These are phyloP conservation scores for Neurospora sp. DNA, from an alignment of 495 filamentous ascomycete genomes.

Conservation along the genomic window DNA sequence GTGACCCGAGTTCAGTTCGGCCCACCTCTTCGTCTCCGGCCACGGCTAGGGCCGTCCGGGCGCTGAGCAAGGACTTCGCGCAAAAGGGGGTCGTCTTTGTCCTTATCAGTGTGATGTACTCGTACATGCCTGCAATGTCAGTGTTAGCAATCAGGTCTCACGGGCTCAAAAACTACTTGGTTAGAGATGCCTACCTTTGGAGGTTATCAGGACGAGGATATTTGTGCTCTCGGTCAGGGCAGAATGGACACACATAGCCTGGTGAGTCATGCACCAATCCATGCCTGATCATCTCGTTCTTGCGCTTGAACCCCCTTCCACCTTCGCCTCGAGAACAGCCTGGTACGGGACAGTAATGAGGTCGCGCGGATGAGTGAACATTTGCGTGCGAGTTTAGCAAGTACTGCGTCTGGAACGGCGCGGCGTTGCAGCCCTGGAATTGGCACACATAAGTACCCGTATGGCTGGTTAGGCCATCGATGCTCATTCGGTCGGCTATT, in stretches of 20 bases:
- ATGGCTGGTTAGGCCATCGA: conserved; percentile 37
- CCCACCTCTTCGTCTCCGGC: conserved; percentile 58
- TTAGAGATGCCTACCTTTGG: conserved; percentile 57
- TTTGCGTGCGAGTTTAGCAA: conserved; percentile 86
- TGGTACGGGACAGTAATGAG: conserved; percentile 81
- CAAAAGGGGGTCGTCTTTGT: conserved; percentile 69
- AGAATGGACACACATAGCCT: conserved; percentile 96
- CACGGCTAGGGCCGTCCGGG: conserved; percentile 73
- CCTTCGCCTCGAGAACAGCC: conserved; percentile 70
- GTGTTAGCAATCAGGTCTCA: not conserved
- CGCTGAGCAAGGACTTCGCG: conserved; percentile 75
- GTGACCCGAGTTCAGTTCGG: not conserved
- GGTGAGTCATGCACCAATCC: conserved; percentile 91
- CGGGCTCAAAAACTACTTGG: not conserved
- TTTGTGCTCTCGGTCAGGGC: conserved; percentile 88
- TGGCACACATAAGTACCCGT: conserved; percentile 18
- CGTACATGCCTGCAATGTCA: conserved; percentile 59
- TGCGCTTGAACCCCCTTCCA: conserved; percentile 94
- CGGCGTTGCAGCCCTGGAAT: conserved; percentile 57
- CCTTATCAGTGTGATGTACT: conserved; percentile 80
- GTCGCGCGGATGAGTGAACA: conserved; percentile 82
- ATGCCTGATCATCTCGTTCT: conserved; percentile 99
- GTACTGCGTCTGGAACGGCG: conserved; percentile 85
- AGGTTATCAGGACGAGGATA: conserved; percentile 97
- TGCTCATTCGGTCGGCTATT: conserved; percentile 40